phyloP scores from a whole-genome alignment of 768 basidiomycete genomes.

The Peribolospora kevripleyi region DNA sequence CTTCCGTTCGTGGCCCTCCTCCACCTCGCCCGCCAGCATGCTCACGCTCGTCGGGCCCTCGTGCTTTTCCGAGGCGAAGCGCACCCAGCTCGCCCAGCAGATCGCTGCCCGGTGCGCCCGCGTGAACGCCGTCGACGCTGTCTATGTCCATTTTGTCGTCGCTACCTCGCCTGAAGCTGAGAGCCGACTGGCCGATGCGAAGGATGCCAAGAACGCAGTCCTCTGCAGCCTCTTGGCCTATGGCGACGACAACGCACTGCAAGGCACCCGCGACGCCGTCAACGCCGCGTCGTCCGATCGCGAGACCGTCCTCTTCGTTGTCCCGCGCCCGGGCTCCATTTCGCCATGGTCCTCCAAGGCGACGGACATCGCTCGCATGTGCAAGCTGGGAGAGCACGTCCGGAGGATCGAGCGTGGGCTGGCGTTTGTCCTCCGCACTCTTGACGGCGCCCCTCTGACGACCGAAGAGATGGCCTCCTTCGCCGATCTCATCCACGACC shows the following conservation, averaged over 20 bases:
- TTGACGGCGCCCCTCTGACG: constrained; percentile 23
- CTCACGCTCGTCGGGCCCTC: constrained; percentile 56
- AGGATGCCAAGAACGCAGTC: constrained; percentile 28
- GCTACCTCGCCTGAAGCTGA: constrained; percentile 21
- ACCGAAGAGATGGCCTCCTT: constrained; percentile 30
- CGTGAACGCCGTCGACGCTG: constrained; percentile 47
- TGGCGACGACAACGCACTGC: constrained; percentile 44
- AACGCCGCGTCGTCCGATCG: constrained; percentile 18
- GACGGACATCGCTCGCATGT: constrained; percentile 74
- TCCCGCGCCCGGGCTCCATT: constrained; percentile 69
- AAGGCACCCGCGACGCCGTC: constrained; percentile 20
- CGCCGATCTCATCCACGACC: constrained; percentile 59
- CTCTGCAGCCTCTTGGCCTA: constrained; percentile 56
- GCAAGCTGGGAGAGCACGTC: constrained; percentile 46
- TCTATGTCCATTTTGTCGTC: constrained; percentile 69
- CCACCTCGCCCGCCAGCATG: constrained; percentile 26
- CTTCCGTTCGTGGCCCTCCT: too few species aligned
- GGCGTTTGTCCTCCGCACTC: constrained; percentile 37
- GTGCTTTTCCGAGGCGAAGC: constrained; percentile 43
- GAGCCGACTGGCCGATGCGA: constrained; percentile 23
- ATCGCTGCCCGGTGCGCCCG: constrained; percentile 32
- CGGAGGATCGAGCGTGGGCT: constrained; percentile 68
- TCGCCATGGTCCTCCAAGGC: constrained; percentile 99
- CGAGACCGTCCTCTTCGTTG: constrained; percentile 37
- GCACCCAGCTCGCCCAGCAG: constrained; percentile 35